Evolutionary conservation across 345 rosid genomes (phyloP).

Genomic region (Durio zibethinus): DNA sequence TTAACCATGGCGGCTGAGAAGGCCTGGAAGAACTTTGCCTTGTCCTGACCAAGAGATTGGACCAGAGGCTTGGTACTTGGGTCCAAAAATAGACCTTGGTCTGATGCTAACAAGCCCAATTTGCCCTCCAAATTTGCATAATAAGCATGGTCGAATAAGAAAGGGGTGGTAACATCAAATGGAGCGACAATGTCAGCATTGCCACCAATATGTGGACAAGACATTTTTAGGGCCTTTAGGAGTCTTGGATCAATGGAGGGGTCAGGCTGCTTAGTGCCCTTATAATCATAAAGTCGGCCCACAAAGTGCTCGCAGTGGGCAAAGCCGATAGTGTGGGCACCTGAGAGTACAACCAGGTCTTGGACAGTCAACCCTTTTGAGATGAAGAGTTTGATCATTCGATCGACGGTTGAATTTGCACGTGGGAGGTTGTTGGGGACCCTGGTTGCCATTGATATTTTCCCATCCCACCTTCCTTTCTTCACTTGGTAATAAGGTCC

Average conservation of each 20-base stretch:
- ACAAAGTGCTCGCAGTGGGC: constrained; percentile 66
- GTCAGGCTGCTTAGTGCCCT: constrained; percentile 59
- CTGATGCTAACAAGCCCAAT: constrained; percentile 63
- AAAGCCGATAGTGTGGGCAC: constrained; percentile 83
- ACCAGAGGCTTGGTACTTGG: constrained; percentile 59
- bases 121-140: constrained; percentile 49
- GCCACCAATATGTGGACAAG: constrained; percentile 58
- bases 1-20: constrained; percentile 74
- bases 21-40: constrained; percentile 54
- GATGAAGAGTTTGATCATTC: constrained; percentile 58
- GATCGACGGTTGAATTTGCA: constrained; percentile 69
- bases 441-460: constrained; percentile 55
- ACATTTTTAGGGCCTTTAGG: constrained; percentile 63
- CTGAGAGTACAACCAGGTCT: constrained; percentile 75
- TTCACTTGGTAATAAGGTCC: constrained; percentile 85
- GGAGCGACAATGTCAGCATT: constrained; percentile 53
- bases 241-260: constrained; percentile 57
- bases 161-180: constrained; percentile 73
- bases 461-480: constrained; percentile 84
- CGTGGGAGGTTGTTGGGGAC: constrained; percentile 52
- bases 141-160: constrained; percentile 65
- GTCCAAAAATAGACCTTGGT: constrained; percentile 59
- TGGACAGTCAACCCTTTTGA: constrained; percentile 63
- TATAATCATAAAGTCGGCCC: constrained; percentile 55
- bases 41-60: constrained; percentile 44